Conservation (phyloP, 805 yeast genomes). For the Yarrowia divulgata region DNA sequence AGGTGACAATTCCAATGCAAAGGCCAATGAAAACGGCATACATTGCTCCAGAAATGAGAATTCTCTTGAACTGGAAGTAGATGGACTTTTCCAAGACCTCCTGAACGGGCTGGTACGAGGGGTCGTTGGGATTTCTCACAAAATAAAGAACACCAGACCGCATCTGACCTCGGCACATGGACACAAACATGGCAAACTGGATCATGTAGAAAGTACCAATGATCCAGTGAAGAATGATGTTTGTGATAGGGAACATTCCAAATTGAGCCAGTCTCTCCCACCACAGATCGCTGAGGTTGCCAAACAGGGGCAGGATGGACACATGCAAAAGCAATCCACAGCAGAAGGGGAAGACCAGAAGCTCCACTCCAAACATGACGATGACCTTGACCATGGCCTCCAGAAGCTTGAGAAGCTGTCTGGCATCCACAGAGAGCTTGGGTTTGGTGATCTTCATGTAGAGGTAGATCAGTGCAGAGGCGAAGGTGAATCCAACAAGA, state of each 20-base stretch:
- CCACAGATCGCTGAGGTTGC: constrained; percentile 38
- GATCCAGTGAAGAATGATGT: constrained; percentile 60
- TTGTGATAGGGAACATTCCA: constrained; percentile 44
- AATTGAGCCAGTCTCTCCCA: constrained; percentile 17
- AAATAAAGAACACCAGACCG: constrained; percentile 91
- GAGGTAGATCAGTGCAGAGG: background rate
- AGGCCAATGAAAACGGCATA: constrained; percentile 63
- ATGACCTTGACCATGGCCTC: constrained; percentile 74
- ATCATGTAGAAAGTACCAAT: constrained; percentile 88
- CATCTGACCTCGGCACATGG: constrained; percentile 78
- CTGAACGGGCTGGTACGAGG: constrained; percentile 81
- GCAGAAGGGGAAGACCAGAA: constrained; percentile 82
- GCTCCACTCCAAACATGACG: constrained; percentile 74
- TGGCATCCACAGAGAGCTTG: constrained; percentile 12
- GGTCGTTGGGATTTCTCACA: constrained; percentile 94
- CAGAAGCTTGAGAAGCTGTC: constrained; percentile 42
- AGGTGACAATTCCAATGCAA: constrained; percentile 75
- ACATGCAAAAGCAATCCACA: constrained; percentile 83
- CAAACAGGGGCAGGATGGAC: constrained; percentile 66
- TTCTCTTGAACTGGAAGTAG: constrained; percentile 71
- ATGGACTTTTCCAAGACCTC: constrained; percentile 86
- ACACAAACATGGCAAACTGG: constrained; percentile 81
- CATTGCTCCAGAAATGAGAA: constrained; percentile 73
- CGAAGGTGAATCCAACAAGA: constrained; percentile 10
- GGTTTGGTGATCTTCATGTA: constrained; percentile 19